Evolutionary conservation across 208 protist species (phyloP), one percentile per base, ranked within the genome.

Genomic region (Crithidia sp.): DNA sequence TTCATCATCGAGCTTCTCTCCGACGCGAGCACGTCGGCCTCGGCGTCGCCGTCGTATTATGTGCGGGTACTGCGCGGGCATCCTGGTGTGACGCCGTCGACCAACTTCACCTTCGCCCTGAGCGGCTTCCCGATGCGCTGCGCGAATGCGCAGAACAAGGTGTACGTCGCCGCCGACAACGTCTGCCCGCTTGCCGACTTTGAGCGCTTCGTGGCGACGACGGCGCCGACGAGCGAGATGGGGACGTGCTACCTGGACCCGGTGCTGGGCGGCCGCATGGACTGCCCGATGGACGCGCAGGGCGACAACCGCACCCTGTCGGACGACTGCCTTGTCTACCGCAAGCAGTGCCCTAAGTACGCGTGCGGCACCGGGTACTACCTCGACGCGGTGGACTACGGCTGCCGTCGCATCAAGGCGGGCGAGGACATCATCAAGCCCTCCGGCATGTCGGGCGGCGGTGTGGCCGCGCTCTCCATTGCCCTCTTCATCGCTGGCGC

Each of bases 201-300:
- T 54, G 61, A 77, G 54, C 77, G 82, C 57, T 81, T 87, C 17
- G 60, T 94, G 12, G 66, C 87, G 57, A 79, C 78, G 41, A 82
- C 84, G 7, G 77, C 76, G 45, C 86, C 86, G 10, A 83, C 64
- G 52, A 79, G 72, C 47, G 56, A 76, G 47, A 81, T 76, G 40
- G 89, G 89, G 8, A 74, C 82, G 62, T 94, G 89, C 80, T 84
- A 88, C 71, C 41, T 94, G 7, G 81, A 86, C 74, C 81, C 82
- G 39, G 67, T 67, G 7, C 72, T 84, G 47, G 41, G 58, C 36
- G 59, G 14, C 37, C 70, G 76, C 50, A 84, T 91, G 79, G 61
- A 78, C 55, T 94, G 89, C 65, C 66, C 54, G 43, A 16, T 52
- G 7, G 60, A 66, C 59, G 63, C 56, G 28, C 44, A 55, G 54